Evolutionary conservation across 805 yeast genomes (phyloP), one percentile per base, ranked within the genome.

Genomic region (Candida palmyrensis): DNA sequence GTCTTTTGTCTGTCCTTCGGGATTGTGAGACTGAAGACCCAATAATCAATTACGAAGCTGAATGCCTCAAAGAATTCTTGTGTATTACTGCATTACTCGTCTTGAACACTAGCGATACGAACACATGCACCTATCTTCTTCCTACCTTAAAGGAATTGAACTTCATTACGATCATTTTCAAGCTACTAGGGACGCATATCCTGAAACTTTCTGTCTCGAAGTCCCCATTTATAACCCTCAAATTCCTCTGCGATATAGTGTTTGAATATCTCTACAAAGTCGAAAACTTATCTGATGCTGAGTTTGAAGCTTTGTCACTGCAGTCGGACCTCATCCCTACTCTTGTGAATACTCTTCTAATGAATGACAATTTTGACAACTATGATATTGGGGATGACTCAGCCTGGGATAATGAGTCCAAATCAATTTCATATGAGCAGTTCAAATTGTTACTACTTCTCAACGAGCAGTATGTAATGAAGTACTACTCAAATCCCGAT

Each of bases 391-490:
- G 48, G 23, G 55, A 31, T 12, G 34, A 31, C 9, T 20, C 22
- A 6, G 62, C 57, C 25, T 55, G 51, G 36, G 75, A 71, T 28
- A 80, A 81, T 49, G 71, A 77, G 30, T 68, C 67, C 41, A 81
- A 78, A 48, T 44, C 61, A n/a, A 51, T 59, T 10, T 66, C 70
- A 8, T 77, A 75, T 40, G 74, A 84, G 25, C 78, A 81, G 40
- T 79, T 88, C 61, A 79, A 78, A 47, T 60, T 85, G 11, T 55
- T 89, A 9, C 61, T 89, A 25, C 79, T 87, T 1, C 62, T 89
- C 17, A 89, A 89, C 56, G 96, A 89, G 52, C 96, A 89, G 56
- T 89, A 77, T 55, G 76, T 89, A 80, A 81, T 86, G 75, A 40
- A 65, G 44, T 54, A 69, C 43, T 47, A 68, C 53, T 37, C 55